Percentiles rank a stretch among this genome's conserved stretches.
Conservation (phyloP, 1,139 yeast species). For the Pichia kudriavzevii region DNA sequence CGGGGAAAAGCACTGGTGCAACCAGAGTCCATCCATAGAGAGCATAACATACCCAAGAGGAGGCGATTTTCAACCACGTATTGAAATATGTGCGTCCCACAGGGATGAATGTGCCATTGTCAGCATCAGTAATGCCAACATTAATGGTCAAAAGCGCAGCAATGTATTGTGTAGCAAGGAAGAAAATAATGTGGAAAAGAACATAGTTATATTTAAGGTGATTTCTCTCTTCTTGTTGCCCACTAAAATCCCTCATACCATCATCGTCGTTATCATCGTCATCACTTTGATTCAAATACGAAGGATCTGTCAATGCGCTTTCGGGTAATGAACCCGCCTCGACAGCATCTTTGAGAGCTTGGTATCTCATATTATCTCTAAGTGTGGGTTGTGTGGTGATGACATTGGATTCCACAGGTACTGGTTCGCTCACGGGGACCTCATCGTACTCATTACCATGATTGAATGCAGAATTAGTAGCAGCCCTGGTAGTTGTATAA, state of each 20-base stretch:
- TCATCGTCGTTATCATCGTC: constrained; percentile 31
- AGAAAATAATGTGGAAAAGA: constrained; percentile 82
- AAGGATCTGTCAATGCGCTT: constrained; percentile 69
- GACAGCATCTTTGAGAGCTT: constrained; percentile 88
- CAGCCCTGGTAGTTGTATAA: constrained; percentile 95
- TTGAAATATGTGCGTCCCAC: constrained; percentile 96
- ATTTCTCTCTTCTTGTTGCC: constrained; percentile 55
- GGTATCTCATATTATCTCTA: constrained; percentile 71
- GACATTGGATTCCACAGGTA: constrained; percentile 21
- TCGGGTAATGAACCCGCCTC: constrained; percentile 93
- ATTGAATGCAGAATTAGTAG: constrained; percentile 65
- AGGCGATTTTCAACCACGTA: constrained; percentile 86
- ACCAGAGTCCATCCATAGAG: constrained; percentile 86
- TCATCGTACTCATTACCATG: constrained; percentile 25
- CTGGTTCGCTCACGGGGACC: too few species aligned
- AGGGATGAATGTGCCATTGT: constrained; percentile 79
- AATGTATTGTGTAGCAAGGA: constrained; percentile 94
- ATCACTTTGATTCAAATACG: constrained; percentile 51
- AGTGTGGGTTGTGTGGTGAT: constrained; percentile 46
- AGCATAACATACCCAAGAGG: constrained; percentile 86
- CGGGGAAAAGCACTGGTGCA: constrained; percentile 89
- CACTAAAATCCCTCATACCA: constrained; percentile 8
- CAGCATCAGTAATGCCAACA: constrained; percentile 56
- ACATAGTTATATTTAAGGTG: constrained; percentile 82
- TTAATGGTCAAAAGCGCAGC: constrained; percentile 90